Evolutionary conservation across 768 basidiomycete species (phyloP).

Genomic region (Tricholoma sp.): DNA sequence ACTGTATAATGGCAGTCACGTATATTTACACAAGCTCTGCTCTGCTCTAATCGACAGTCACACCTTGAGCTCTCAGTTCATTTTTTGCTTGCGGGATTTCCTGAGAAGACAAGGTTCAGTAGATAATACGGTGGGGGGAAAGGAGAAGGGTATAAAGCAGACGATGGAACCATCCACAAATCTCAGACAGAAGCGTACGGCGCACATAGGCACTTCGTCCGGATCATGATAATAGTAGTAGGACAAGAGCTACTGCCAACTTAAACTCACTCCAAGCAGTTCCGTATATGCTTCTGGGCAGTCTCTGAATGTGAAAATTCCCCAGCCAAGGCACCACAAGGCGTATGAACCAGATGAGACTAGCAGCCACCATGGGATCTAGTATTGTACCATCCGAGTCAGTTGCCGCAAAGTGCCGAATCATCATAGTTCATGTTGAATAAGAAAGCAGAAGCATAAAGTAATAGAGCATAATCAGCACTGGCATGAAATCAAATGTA

Average conservation of each 20-base stretch:
- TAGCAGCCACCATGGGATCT: constrained; percentile 83
- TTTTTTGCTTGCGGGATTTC: constrained; percentile 51
- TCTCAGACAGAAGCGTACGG: neutral
- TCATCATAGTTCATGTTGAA: neutral
- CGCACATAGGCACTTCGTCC: neutral
- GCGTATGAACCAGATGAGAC: constrained; percentile 79
- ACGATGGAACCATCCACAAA: neutral
- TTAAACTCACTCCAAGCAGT: constrained; percentile 46
- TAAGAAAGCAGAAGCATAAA: neutral
- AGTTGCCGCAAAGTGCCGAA: constrained; percentile 50
- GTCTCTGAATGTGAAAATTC: constrained; percentile 67
- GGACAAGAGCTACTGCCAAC: neutral
- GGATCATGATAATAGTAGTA: neutral
- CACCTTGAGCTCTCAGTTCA: constrained; percentile 52
- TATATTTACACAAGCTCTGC: neutral
- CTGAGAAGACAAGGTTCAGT: constrained; percentile 24
- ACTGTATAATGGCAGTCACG: neutral
- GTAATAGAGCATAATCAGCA: neutral
- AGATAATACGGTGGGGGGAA: constrained; percentile 5
- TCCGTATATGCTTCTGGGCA: constrained; percentile 78
- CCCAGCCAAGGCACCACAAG: constrained; percentile 72
- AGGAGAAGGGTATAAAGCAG: neutral
- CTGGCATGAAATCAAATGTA: neutral
- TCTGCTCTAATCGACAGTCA: constrained; percentile 44
- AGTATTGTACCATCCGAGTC: constrained; percentile 49